Conservation (phyloP, 2,329 filamentous ascomycete species). For the Lachnellula subtilissima region DNA sequence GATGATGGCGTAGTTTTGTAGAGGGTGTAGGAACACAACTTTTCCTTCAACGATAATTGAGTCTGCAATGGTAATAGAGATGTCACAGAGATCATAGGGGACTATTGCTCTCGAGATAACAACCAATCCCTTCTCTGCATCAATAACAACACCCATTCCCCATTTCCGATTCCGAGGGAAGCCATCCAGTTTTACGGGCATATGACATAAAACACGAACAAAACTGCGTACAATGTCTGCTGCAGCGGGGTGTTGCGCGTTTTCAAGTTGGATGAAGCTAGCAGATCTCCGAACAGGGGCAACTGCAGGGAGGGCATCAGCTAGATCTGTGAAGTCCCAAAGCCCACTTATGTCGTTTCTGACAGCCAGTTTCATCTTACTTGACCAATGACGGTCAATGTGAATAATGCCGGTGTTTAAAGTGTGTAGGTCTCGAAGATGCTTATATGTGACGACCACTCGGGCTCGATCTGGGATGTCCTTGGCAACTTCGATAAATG, state of each 20-base stretch:
- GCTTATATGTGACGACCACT: constrained; percentile 92
- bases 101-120: constrained; percentile 92
- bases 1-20: constrained; percentile 95
- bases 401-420: constrained; percentile 89
- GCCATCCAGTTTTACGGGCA: constrained; percentile 96
- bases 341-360: constrained; percentile 85
- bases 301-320: constrained; percentile 71
- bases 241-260: constrained; percentile 82
- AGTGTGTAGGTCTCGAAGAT: constrained; percentile 90
- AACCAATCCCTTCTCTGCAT: constrained; percentile 92
- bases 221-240: constrained; percentile 92
- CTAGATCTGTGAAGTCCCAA: constrained; percentile 90
- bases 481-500: constrained; percentile 89
- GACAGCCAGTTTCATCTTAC: constrained; percentile 87
- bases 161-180: constrained; percentile 92
- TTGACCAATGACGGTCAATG: constrained; percentile 92
- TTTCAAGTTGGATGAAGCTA: constrained; percentile 87
- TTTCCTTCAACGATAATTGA: constrained; percentile 92
- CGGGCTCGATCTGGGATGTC: constrained; percentile 75
- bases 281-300: constrained; percentile 70
- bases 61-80: constrained; percentile 92
- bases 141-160: constrained; percentile 94
- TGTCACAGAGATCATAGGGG: constrained; percentile 94
- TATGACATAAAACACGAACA: constrained; percentile 84
- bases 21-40: constrained; percentile 89